A percentile compares a stretch with the other conserved stretches of the same genome.
These are phyloP conservation scores for Aspergillus hiratsukae DNA, from an alignment of 2,329 filamentous ascomycete species.

Conservation along the genomic window DNA sequence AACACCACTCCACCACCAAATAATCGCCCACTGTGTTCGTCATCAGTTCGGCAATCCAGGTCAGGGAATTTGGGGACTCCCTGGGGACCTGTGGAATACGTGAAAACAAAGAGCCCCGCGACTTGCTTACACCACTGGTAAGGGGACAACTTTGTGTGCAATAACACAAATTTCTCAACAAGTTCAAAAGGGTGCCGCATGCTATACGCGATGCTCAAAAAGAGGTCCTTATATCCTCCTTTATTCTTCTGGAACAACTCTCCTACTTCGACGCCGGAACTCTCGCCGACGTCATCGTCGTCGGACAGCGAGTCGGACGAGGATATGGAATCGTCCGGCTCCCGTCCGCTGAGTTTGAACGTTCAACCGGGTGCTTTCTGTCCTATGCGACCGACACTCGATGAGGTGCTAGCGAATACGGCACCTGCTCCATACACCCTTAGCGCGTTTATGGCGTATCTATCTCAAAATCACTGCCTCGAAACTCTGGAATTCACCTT, in stretches of 20 bases:
- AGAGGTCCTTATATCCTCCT: constrained; percentile 33
- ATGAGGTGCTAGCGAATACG: constrained; percentile 81
- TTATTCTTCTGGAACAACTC: constrained; percentile 35
- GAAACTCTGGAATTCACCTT: constrained; percentile 96
- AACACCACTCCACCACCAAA: background rate
- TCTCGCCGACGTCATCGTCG: constrained; percentile 38
- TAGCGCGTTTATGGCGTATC: constrained; percentile 89
- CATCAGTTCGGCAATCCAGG: background rate
- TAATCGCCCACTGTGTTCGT: background rate
- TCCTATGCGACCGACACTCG: constrained; percentile 64
- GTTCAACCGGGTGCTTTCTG: constrained; percentile 36
- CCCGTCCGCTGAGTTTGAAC: constrained; percentile 42
- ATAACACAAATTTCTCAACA: constrained; percentile 9
- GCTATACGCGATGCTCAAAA: constrained; percentile 37
- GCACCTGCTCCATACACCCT: constrained; percentile 87
- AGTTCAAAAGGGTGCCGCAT: constrained; percentile 18
- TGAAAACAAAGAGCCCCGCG: background rate
- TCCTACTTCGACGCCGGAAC: constrained; percentile 43
- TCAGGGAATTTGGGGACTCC: background rate
- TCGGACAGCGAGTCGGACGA: constrained; percentile 43
- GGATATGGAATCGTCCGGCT: constrained; percentile 39
- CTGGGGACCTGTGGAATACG: background rate
- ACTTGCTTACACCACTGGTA: background rate
- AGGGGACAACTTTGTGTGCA: constrained; percentile 5
- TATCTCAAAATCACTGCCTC: constrained; percentile 94